Conservation (phyloP, 2,329 filamentous ascomycete genomes). For the Aspergillus puulaauensis region DNA sequence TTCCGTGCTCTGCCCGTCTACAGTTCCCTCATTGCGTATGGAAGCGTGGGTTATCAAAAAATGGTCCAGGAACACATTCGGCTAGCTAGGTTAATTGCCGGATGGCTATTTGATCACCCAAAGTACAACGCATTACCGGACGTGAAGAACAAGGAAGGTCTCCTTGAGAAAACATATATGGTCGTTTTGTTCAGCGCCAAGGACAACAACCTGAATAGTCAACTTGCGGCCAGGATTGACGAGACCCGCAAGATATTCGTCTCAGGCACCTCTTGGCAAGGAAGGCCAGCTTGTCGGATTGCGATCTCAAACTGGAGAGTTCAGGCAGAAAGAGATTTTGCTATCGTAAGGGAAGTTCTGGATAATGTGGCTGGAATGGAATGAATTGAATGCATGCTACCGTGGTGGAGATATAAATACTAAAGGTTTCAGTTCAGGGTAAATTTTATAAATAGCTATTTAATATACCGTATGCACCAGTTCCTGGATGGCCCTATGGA, state of each 20-base stretch:
- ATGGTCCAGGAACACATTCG: constrained; percentile 72
- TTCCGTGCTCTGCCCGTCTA: constrained; percentile 92
- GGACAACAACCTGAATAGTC: constrained; percentile 61
- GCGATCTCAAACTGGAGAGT: constrained; percentile 85
- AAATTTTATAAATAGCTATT: not conserved
- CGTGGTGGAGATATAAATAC: not conserved
- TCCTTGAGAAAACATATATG: constrained; percentile 60
- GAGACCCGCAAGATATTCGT: constrained; percentile 73
- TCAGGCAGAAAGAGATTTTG: constrained; percentile 65
- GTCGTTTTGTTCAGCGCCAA: constrained; percentile 77
- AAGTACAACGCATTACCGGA: constrained; percentile 67
- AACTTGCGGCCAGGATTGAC: constrained; percentile 73
- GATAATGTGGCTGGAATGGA: constrained; percentile 42
- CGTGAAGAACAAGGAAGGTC: constrained; percentile 33
- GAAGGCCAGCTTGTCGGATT: constrained; percentile 72
- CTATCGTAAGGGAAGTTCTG: constrained; percentile 65
- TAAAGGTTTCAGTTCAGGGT: not conserved
- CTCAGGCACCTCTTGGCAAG: constrained; percentile 76
- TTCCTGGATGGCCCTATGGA: not conserved
- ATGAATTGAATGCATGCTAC: not conserved
- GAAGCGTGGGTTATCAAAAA: constrained; percentile 63
- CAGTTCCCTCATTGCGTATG: constrained; percentile 73
- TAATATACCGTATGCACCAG: not conserved
- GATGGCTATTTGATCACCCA: constrained; percentile 60
- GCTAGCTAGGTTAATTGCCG: constrained; percentile 67